Conservation (phyloP, 1,139 yeast genomes). For the Diutina catenulata region DNA sequence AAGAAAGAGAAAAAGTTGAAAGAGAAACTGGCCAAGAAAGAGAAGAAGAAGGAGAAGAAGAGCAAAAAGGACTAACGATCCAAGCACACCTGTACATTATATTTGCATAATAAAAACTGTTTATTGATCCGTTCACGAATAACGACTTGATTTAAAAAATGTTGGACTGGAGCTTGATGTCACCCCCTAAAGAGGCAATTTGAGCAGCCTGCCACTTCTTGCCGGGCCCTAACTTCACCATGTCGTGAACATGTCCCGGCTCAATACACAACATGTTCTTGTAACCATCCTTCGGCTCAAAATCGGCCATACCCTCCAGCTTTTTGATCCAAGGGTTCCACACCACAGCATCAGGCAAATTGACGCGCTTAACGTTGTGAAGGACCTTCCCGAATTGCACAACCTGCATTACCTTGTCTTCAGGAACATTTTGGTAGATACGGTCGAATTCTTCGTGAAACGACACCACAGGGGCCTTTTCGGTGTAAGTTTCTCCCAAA, state of each 20-base stretch:
- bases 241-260: conserved; percentile 76
- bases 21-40: conserved; percentile 1
- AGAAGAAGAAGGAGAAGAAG: conserved; percentile 2
- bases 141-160: conserved; percentile 15
- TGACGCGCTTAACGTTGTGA: conserved; percentile 51
- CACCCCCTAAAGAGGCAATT: conserved; percentile 34
- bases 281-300: conserved; percentile 75
- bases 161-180: conserved; percentile 32
- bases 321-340: conserved; percentile 97
- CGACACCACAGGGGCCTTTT: conserved; percentile 60
- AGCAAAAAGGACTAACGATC: conserved; percentile 3
- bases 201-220: conserved; percentile 64
- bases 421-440: conserved; percentile 54
- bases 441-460: conserved; percentile 78
- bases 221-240: conserved; percentile 52
- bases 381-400: conserved; percentile 59
- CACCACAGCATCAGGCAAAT: conserved; percentile 81
- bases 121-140: no score
- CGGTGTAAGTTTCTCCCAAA: conserved; percentile 47
- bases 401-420: conserved; percentile 46
- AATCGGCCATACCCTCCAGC: conserved; percentile 73
- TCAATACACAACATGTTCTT: conserved; percentile 86
- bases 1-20: not conserved
- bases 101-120: no score
- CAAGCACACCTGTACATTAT: no score